Conservation (phyloP, 306 rosid species). For the Rubus idaeus region DNA sequence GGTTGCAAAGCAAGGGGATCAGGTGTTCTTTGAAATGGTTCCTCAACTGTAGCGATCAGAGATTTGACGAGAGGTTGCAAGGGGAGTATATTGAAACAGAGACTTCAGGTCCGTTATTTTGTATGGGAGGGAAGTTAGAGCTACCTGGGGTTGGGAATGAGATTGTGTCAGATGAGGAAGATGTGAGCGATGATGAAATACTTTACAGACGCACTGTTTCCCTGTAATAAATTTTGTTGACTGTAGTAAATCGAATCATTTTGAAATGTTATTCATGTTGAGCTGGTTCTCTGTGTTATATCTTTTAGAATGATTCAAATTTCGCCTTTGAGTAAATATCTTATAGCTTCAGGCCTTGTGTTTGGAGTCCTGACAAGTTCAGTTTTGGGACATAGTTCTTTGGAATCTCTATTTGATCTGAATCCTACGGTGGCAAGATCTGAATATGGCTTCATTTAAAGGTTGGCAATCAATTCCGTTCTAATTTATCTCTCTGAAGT, state of each 20-base stretch:
- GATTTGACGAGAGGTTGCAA: slow-evolving; percentile 92
- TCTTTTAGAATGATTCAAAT: background rate
- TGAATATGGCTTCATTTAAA: background rate
- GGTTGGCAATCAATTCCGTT: background rate
- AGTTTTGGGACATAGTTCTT: background rate
- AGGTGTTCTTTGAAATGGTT: slow-evolving; percentile 80
- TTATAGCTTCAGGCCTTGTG: background rate
- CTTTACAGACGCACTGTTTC: slow-evolving; percentile 77
- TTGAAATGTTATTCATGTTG: slow-evolving; percentile 3
- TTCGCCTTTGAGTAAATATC: background rate
- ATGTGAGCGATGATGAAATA: slow-evolving; percentile 74
- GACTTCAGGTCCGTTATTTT: slow-evolving; percentile 66
- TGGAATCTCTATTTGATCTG: background rate
- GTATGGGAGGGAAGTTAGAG: slow-evolving; percentile 84
- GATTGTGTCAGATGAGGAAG: slow-evolving; percentile 76
- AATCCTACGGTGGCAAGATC: background rate
- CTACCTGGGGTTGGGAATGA: slow-evolving; percentile 65
- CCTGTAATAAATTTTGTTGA: slow-evolving; percentile 33
- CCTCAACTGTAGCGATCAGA: slow-evolving; percentile 85
- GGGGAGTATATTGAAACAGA: slow-evolving; percentile 81
- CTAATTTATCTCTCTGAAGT: background rate
- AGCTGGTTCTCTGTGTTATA: background rate
- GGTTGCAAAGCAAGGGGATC: slow-evolving; percentile 72
- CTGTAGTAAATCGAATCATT: background rate
- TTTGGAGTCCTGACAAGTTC: background rate